phyloP scores from a whole-genome alignment of 129 eudicot genomes.

The Glebionis coronaria region DNA sequence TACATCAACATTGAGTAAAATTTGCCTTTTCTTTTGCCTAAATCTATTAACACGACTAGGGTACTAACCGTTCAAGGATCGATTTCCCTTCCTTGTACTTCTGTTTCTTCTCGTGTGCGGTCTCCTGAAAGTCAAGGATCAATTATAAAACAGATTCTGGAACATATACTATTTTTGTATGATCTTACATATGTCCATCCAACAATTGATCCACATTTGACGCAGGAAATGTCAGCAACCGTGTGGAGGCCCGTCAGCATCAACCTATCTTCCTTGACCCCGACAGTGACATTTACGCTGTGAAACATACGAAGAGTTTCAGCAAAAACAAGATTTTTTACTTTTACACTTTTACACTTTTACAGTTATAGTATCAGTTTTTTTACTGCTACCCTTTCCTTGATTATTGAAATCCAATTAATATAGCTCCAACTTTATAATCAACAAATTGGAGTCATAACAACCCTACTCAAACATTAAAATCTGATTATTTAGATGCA shows the following conservation, averaged over 20 bases:
- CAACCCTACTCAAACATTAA: background rate
- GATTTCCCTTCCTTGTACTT: conserved; percentile 95
- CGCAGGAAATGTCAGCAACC: conserved; percentile 80
- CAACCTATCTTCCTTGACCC: conserved; percentile 66
- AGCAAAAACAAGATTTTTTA: conserved; percentile 8
- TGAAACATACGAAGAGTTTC: background rate
- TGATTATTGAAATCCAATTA: background rate
- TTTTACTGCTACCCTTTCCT: background rate
- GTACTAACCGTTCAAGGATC: conserved; percentile 65
- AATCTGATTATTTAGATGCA: background rate
- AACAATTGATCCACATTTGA: conserved; percentile 71
- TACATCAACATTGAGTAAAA: background rate
- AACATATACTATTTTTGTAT: background rate
- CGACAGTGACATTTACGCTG: conserved; percentile 39
- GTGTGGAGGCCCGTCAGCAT: conserved; percentile 87
- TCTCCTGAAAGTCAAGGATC: conserved; percentile 44
- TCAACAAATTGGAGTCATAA: background rate
- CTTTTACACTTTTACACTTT: no score
- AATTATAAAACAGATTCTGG: background rate
- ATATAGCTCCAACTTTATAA: background rate
- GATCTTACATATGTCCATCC: conserved; percentile 86
- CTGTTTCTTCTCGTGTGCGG: conserved; percentile 63
- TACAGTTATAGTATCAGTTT: background rate
- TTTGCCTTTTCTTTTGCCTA: background rate
- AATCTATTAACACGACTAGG: background rate